These are phyloP conservation scores for Xylaria sp. DNA, from an alignment of 2,329 filamentous ascomycete genomes.

Conservation along the genomic window DNA sequence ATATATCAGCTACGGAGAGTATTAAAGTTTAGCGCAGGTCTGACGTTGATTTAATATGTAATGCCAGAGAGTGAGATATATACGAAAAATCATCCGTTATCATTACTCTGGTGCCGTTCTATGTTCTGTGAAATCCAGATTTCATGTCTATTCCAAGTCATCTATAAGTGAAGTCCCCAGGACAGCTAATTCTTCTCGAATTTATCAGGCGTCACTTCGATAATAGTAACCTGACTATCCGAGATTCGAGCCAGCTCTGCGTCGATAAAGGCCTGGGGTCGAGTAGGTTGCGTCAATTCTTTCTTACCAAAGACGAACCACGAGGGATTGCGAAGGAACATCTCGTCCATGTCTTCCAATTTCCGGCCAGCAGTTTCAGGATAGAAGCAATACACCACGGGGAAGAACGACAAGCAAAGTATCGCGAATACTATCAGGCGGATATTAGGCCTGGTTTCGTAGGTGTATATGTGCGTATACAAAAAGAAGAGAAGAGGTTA, in stretches of 20 bases:
- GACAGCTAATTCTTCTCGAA: neutral
- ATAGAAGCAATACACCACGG: constrained; percentile 58
- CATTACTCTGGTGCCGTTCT: constrained; percentile 3
- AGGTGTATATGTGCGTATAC: neutral
- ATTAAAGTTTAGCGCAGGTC: constrained; percentile 12
- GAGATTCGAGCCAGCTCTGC: constrained; percentile 46
- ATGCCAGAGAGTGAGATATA: too few species aligned
- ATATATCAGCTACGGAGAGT: constrained; percentile 42
- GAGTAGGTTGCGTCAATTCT: constrained; percentile 50
- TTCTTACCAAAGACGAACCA: constrained; percentile 50
- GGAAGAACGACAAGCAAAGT: constrained; percentile 46
- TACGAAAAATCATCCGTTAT: neutral
- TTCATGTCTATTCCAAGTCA: neutral
- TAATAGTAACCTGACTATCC: constrained; percentile 27
- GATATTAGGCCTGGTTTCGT: constrained; percentile 13
- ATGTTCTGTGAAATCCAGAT: neutral
- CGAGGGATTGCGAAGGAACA: constrained; percentile 50
- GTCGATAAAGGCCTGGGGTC: constrained; percentile 51
- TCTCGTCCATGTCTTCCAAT: constrained; percentile 64
- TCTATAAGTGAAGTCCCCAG: neutral
- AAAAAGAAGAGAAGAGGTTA: neutral
- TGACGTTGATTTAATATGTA: too few species aligned
- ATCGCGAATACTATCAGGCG: constrained; percentile 43
- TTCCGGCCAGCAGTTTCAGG: constrained; percentile 58
- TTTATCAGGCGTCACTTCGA: constrained; percentile 27